Evolutionary conservation across 805 yeast species (phyloP).

Genomic region (Saccharomycopsis fibuligera): DNA sequence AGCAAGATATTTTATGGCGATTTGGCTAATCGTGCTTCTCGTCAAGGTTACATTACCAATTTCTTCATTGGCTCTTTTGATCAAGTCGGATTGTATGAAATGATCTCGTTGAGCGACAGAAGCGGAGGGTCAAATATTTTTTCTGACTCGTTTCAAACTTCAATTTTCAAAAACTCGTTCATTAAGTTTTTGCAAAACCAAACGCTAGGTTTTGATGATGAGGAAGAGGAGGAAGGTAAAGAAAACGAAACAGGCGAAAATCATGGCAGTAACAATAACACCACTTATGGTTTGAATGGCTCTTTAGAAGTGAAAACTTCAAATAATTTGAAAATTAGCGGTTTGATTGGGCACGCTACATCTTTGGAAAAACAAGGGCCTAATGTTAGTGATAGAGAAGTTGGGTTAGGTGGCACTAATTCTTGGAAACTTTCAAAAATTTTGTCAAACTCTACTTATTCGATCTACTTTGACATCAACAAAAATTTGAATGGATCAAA

Average conservation of each 20-base stretch:
- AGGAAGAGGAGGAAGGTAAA: neutral
- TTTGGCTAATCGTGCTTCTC: conserved; percentile 41
- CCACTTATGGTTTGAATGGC: conserved; percentile 47
- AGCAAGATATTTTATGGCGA: conserved; percentile 43
- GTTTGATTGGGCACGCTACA: conserved; percentile 58
- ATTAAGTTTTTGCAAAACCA: conserved; percentile 38
- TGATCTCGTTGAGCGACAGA: conserved; percentile 49
- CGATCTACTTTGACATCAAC: conserved; percentile 46
- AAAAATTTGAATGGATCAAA: conserved; percentile 4
- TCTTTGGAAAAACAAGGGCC: conserved; percentile 33
- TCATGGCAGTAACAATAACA: conserved; percentile 27
- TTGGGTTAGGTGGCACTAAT: conserved; percentile 48
- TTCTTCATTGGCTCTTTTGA: conserved; percentile 62
- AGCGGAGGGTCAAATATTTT: conserved; percentile 62
- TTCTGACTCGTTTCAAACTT: conserved; percentile 59
- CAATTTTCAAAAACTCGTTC: conserved; percentile 63
- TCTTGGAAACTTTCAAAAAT: conserved; percentile 56
- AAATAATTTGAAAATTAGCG: conserved; percentile 45
- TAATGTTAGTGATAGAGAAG: conserved; percentile 30
- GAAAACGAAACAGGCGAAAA: conserved; percentile 5
- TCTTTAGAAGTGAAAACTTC: conserved; percentile 52
- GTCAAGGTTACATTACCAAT: conserved; percentile 49
- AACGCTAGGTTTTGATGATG: neutral
- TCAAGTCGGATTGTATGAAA: conserved; percentile 61
- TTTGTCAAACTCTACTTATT: conserved; percentile 53